Base-by-base conservation (phyloP, 306 rosid genomes). In the Fagus crenata region DNA sequence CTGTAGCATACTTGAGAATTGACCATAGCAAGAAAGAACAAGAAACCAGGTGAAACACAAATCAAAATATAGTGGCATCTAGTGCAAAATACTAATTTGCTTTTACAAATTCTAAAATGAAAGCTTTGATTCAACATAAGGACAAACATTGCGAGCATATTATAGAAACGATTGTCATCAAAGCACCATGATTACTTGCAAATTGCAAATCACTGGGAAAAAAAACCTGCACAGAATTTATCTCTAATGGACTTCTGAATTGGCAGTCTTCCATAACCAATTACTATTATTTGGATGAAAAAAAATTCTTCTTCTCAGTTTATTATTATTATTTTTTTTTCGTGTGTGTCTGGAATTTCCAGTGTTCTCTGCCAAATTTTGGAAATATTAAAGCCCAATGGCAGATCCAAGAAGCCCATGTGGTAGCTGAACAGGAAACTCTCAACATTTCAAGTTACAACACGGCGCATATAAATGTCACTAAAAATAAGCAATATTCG, bases 1-100 rank as follows among this genome's bases (percentile, higher is more conserved):
- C 60, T 39, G 60, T 76, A 78, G 39, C 58, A 75, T 39, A 77
- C 67, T 67, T 36, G 53, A 40, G 35, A 67, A 71, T 54, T 53
- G n/a, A 69, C 53, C 68, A 68, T 28, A 60, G 13, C 17, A 53
- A 58, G 59, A 73, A 67, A 59, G 70, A 36, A 61, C 12, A 80
- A 31, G 69, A 54, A 56, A 43, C 68, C 67, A 17, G n/a, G 55
- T 51, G 55, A 51, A 51, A 0, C 55, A 51, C 17, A 51, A 51
- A 51, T 51, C 55, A 51, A 46, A 6, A 56, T 22, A 56, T 9
- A 56, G 18, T 56, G 63, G 63, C 35, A 56, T 22, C 36, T 22
- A 18, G 11, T 7, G 63, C 63, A n/a, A 56, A n/a, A 56, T 22
- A 18, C 7, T 55, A 22, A 56, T 9, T 56, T 56, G 51, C 33